These are phyloP conservation scores for Sparassis latifolia DNA, from an alignment of 1,284 basidiomycete genomes.

Conservation along the genomic window DNA sequence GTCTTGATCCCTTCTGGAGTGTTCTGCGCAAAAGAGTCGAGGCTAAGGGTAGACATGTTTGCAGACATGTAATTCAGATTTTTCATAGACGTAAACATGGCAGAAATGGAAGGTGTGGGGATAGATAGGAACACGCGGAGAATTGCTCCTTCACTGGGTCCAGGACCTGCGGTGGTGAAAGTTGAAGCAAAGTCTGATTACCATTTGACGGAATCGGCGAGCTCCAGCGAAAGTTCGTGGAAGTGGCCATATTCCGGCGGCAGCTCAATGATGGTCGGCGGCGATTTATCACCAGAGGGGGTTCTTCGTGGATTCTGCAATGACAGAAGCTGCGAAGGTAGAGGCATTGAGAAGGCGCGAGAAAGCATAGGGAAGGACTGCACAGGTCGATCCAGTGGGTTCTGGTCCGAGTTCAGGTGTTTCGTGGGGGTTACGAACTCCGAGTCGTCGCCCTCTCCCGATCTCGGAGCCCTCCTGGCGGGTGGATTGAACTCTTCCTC, in stretches of 20 bases:
- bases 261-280: constrained; percentile 13
- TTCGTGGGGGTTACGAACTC: constrained; percentile 31
- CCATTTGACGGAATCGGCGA: constrained; percentile 85
- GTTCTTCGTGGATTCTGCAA: constrained; percentile 56
- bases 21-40: constrained; percentile 11
- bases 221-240: constrained; percentile 68
- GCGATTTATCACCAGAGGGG: constrained; percentile 9
- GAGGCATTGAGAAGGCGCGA: constrained; percentile 66
- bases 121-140: constrained; percentile 81
- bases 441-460: constrained; percentile 23
- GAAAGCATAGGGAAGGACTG: constrained; percentile 45
- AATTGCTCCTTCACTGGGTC: constrained; percentile 91
- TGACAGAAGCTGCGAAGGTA: constrained; percentile 61
- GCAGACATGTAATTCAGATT: constrained; percentile 87
- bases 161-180: constrained; percentile 83
- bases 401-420: constrained; percentile 26
- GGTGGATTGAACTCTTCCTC: constrained; percentile 30
- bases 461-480: constrained; percentile 19
- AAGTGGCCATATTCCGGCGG: constrained; percentile 37
- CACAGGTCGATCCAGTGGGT: constrained; percentile 25
- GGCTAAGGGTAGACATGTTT: constrained; percentile 45
- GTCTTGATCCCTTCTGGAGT: constrained; percentile 5
- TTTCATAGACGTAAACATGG: constrained; percentile 84
- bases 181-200: constrained; percentile 86
- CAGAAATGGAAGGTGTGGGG: constrained; percentile 82